Percentiles rank a stretch among this genome's conserved stretches.
These are phyloP conservation scores for Chalaropsis ovoidea DNA, from an alignment of 2,329 filamentous ascomycete genomes.

Conservation along the genomic window DNA sequence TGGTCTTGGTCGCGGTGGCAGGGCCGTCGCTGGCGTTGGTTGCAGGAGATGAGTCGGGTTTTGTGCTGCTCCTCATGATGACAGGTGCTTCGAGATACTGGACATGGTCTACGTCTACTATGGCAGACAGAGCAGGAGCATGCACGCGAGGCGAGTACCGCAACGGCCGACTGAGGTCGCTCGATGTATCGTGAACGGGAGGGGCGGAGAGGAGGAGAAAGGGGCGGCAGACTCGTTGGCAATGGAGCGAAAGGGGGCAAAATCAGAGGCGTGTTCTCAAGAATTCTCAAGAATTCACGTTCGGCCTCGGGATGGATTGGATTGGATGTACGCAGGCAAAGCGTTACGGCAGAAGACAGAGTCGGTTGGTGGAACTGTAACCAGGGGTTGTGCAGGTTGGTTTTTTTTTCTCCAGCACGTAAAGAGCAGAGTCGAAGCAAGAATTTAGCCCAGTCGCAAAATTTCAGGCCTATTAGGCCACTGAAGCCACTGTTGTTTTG, in stretches of 20 bases:
- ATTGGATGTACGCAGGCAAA: neutral
- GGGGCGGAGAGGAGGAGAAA: neutral
- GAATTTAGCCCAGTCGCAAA: neutral
- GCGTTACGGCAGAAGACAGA: conserved; percentile 6
- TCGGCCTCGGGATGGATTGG: neutral
- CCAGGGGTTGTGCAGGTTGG: neutral
- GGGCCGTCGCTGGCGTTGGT: neutral
- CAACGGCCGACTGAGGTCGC: neutral
- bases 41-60: conserved; percentile 12
- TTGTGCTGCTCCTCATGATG: conserved; percentile 21
- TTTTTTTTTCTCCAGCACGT: neutral
- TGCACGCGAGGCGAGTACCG: neutral
- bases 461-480: neutral
- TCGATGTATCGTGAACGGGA: neutral
- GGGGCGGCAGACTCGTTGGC: neutral
- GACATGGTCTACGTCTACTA: conserved; percentile 13
- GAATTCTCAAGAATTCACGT: neutral
- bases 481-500: neutral
- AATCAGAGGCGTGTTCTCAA: neutral
- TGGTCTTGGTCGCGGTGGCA: conserved; percentile 8
- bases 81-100: conserved; percentile 14
- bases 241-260: neutral
- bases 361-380: conserved; percentile 4
- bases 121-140: conserved; percentile 4
- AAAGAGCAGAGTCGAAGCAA: neutral